These are phyloP conservation scores for Hypoxylon trugodes DNA, from an alignment of 495 filamentous ascomycete genomes.

Conservation along the genomic window DNA sequence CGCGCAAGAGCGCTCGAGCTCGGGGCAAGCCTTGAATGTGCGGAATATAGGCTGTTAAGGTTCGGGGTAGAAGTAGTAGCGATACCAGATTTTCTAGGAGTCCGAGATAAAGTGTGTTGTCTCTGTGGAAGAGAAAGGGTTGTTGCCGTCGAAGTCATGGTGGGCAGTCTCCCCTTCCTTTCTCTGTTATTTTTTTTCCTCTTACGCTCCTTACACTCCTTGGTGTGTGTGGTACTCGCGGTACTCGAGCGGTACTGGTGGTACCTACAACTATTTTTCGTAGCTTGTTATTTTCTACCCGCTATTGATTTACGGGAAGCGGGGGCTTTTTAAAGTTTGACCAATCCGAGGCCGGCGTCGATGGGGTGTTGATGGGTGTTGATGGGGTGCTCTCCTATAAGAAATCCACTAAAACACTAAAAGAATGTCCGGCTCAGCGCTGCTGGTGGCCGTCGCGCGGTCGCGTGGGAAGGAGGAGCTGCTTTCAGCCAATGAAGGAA, in stretches of 20 bases:
- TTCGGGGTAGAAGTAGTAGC: conserved; percentile 69
- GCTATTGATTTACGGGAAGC: conserved; percentile 38
- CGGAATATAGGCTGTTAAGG: conserved; percentile 57
- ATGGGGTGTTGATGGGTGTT: not conserved
- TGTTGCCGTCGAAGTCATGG: conserved; percentile 45
- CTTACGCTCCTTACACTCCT: conserved; percentile 24
- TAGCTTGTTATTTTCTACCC: conserved; percentile 34
- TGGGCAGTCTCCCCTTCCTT: conserved; percentile 30
- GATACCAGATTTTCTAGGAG: conserved; percentile 50
- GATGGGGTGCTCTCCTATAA: conserved; percentile 19
- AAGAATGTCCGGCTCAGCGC: conserved; percentile 8
- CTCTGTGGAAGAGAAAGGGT: conserved; percentile 33
- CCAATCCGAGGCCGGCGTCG: conserved; percentile 22
- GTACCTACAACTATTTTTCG: too few species aligned
- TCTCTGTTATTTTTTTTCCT: too few species aligned
- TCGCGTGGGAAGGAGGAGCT: conserved; percentile 30
- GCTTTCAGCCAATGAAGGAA: conserved; percentile 21
- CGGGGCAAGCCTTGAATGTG: conserved; percentile 53
- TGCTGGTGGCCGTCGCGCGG: conserved; percentile 30
- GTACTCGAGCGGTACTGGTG: not conserved
- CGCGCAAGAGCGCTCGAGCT: conserved; percentile 61
- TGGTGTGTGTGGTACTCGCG: conserved; percentile 17
- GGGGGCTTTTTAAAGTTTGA: conserved; percentile 19
- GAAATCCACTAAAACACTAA: conserved; percentile 27
- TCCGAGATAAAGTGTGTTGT: conserved; percentile 39